Percentiles rank a stretch among this genome's conserved stretches.
Evolutionary conservation across 768 basidiomycete species (phyloP).

Genomic region (Pleurotus cornucopiae): DNA sequence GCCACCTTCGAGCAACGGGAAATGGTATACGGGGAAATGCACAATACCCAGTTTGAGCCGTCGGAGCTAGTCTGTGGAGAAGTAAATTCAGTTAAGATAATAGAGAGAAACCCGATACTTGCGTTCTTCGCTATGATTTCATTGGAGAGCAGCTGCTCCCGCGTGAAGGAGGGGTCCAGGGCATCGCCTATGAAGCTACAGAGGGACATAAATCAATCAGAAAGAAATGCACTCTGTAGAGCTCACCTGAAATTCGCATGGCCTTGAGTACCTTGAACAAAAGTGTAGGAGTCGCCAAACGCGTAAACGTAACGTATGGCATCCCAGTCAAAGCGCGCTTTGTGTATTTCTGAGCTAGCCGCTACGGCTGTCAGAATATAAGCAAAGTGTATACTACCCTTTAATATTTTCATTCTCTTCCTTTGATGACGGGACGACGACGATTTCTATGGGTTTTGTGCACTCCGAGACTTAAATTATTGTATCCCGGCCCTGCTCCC

Average conservation of each 20-base stretch:
- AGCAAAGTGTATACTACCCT: not conserved
- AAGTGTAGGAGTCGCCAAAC: slow-evolving; percentile 56
- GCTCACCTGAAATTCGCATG: slow-evolving; percentile 45
- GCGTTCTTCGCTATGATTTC: slow-evolving; percentile 44
- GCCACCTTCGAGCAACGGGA: too few species aligned
- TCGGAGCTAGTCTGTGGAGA: slow-evolving; percentile 45
- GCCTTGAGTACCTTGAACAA: slow-evolving; percentile 46
- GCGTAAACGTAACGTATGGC: slow-evolving; percentile 41
- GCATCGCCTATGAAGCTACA: slow-evolving; percentile 48
- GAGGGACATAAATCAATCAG: not conserved
- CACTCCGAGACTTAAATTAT: too few species aligned
- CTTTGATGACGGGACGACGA: too few species aligned
- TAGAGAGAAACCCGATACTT: slow-evolving; percentile 4
- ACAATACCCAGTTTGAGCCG: slow-evolving; percentile 46
- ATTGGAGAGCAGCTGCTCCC: slow-evolving; percentile 33
- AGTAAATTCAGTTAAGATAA: not conserved
- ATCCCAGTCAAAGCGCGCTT: slow-evolving; percentile 35
- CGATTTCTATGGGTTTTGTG: too few species aligned
- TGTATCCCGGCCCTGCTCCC: too few species aligned
- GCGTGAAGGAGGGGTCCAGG: slow-evolving; percentile 35
- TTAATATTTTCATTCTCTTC: too few species aligned
- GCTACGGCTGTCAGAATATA: not conserved
- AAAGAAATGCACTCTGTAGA: not conserved
- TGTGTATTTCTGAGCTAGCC: not conserved
- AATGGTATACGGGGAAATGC: too few species aligned